Evolutionary conservation across 2,329 filamentous ascomycete species (phyloP).

Genomic region (Colletotrichum sidae): DNA sequence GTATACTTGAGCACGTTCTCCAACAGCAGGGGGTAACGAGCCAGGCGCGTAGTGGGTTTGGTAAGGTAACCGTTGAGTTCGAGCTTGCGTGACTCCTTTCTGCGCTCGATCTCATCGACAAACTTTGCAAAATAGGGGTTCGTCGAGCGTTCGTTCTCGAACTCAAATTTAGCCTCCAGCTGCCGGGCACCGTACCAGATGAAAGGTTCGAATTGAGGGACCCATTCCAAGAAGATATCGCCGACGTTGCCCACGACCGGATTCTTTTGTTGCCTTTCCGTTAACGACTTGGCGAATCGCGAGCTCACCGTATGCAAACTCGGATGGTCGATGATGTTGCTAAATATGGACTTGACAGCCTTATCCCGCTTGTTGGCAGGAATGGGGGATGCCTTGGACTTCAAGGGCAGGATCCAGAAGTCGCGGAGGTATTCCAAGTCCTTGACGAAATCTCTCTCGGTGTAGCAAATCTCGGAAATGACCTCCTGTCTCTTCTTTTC

Average conservation of each 20-base stretch:
- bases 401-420: constrained; percentile 96
- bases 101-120: constrained; percentile 94
- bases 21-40: constrained; percentile 90
- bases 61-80: constrained; percentile 98
- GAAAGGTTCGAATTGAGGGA: constrained; percentile 93
- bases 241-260: constrained; percentile 91
- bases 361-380: constrained; percentile 88
- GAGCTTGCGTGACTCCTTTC: constrained; percentile 96
- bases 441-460: constrained; percentile 98
- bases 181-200: constrained; percentile 97
- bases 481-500: constrained; percentile 99
- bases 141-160: constrained; percentile 91
- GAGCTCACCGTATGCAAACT: constrained; percentile 92
- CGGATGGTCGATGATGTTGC: constrained; percentile 87
- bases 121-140: constrained; percentile 90
- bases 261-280: constrained; percentile 88
- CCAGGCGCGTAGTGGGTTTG: constrained; percentile 94
- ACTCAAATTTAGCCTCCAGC: constrained; percentile 96
- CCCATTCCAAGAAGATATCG: constrained; percentile 93
- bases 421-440: constrained; percentile 97
- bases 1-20: constrained; percentile 95
- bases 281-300: constrained; percentile 87
- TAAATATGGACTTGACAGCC: constrained; percentile 94
- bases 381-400: constrained; percentile 86
- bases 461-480: constrained; percentile 98